These are phyloP conservation scores for Microsporum audouinii DNA, from an alignment of 2,329 filamentous ascomycete species.

Conservation along the genomic window DNA sequence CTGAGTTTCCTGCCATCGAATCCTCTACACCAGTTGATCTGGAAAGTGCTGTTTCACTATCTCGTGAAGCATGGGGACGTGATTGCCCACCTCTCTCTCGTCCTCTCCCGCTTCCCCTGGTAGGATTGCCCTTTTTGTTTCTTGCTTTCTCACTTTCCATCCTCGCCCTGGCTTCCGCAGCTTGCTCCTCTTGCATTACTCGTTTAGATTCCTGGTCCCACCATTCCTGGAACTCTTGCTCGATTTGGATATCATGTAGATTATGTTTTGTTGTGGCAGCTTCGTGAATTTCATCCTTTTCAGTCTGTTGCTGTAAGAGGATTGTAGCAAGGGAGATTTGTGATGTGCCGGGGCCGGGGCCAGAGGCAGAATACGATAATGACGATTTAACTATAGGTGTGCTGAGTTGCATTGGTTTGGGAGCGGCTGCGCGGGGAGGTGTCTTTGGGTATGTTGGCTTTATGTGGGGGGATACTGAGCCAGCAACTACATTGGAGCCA, in stretches of 20 bases:
- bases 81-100: background rate
- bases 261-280: constrained; percentile 71
- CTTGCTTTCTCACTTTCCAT: constrained; percentile 12
- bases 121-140: background rate
- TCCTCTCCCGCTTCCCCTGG: constrained; percentile 11
- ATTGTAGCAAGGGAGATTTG: constrained; percentile 71
- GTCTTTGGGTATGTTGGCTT: constrained; percentile 6
- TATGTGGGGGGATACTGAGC: background rate
- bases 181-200: constrained; percentile 52
- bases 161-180: constrained; percentile 22
- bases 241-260: constrained; percentile 86
- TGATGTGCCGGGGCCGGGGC: constrained; percentile 14
- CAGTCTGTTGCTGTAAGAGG: constrained; percentile 70
- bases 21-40: background rate
- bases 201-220: constrained; percentile 77
- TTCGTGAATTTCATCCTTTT: constrained; percentile 72
- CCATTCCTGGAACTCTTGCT: constrained; percentile 95
- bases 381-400: background rate
- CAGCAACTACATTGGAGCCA: constrained; percentile 20
- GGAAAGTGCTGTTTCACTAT: background rate
- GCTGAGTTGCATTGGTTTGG: background rate
- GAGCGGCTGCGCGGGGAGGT: constrained; percentile 11
- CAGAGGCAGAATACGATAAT: constrained; percentile 28
- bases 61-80: background rate
- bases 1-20: background rate